phyloP scores from a whole-genome alignment of 345 rosid genomes.

The Carallia brachiata region DNA sequence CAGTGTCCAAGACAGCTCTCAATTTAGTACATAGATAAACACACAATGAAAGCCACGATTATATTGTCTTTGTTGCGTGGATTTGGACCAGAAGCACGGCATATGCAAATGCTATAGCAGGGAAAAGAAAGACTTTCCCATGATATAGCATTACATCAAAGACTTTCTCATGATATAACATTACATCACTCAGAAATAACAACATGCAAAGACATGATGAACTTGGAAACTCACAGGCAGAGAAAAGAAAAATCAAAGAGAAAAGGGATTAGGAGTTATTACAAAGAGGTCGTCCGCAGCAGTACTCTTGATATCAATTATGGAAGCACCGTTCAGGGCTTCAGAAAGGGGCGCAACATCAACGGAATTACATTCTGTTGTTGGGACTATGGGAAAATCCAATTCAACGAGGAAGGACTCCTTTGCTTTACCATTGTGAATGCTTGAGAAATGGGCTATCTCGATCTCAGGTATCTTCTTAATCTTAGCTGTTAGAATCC shows the following conservation, averaged over 20 bases:
- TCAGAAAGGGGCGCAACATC: conserved; percentile 36
- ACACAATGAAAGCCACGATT: neutral
- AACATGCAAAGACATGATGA: neutral
- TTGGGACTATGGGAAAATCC: conserved; percentile 46
- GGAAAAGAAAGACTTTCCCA: too few relatives aligned
- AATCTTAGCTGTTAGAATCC: conserved; percentile 54
- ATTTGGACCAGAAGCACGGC: too few relatives aligned
- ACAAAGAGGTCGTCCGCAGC: conserved; percentile 41
- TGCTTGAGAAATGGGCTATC: conserved; percentile 10
- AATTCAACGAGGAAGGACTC: conserved; percentile 45
- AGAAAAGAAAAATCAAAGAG: neutral
- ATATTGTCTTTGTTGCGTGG: neutral
- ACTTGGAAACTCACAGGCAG: neutral
- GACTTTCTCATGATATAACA: too few relatives aligned
- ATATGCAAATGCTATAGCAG: too few relatives aligned
- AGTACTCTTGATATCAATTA: conserved; percentile 49
- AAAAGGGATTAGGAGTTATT: conserved; percentile 18
- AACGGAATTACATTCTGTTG: conserved; percentile 32
- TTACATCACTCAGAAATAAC: neutral
- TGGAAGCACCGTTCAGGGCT: conserved; percentile 49
- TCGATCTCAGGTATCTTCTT: conserved; percentile 35
- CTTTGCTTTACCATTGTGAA: conserved; percentile 31
- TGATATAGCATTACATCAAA: too few relatives aligned
- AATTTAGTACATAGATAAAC: conserved; percentile 3
- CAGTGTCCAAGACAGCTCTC: conserved; percentile 8